These are phyloP conservation scores for Chaetomidium leptoderma DNA, from an alignment of 495 filamentous ascomycete species.

Conservation along the genomic window DNA sequence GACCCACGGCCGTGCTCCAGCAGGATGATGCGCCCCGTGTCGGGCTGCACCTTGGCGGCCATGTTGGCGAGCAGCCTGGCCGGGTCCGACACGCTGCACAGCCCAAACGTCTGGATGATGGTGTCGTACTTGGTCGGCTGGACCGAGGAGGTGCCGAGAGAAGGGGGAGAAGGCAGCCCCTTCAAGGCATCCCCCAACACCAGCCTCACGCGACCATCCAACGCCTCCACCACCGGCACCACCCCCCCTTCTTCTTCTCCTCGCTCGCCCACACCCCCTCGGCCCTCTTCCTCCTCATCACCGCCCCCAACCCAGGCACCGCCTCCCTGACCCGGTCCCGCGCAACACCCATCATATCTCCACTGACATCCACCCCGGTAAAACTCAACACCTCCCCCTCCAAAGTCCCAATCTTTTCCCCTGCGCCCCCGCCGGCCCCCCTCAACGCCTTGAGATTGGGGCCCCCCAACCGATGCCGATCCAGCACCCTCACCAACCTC, in stretches of 20 bases:
- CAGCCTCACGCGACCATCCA: conserved; percentile 35
- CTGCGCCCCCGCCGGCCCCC: not conserved
- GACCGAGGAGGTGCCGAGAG: not conserved
- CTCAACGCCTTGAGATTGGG: not conserved
- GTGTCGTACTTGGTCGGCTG: conserved; percentile 63
- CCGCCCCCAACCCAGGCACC: conserved; percentile 31
- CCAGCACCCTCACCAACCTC: conserved; percentile 12
- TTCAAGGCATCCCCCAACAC: conserved; percentile 39
- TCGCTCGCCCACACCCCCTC: conserved; percentile 15
- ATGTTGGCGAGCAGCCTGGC: conserved; percentile 59
- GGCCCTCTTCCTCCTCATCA: conserved; percentile 27
- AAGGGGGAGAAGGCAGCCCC: conserved; percentile 25
- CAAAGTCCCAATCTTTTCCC: not conserved
- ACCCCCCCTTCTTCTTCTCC: conserved; percentile 12
- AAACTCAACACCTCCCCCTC: conserved; percentile 35
- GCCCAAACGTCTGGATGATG: conserved; percentile 84
- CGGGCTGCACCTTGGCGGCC: conserved; percentile 46
- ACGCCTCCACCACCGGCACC: conserved; percentile 32
- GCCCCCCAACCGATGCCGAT: not conserved
- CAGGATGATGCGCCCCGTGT: conserved; percentile 70
- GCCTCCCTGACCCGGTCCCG: conserved; percentile 34
- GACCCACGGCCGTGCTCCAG: conserved; percentile 86
- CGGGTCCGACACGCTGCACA: conserved; percentile 81
- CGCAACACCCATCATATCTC: conserved; percentile 42
- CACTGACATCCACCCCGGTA: conserved; percentile 46